A percentile compares a stretch with the other conserved stretches of the same genome.
phyloP scores from a whole-genome alignment of 768 basidiomycete genomes.

The Podaxis sp. region DNA sequence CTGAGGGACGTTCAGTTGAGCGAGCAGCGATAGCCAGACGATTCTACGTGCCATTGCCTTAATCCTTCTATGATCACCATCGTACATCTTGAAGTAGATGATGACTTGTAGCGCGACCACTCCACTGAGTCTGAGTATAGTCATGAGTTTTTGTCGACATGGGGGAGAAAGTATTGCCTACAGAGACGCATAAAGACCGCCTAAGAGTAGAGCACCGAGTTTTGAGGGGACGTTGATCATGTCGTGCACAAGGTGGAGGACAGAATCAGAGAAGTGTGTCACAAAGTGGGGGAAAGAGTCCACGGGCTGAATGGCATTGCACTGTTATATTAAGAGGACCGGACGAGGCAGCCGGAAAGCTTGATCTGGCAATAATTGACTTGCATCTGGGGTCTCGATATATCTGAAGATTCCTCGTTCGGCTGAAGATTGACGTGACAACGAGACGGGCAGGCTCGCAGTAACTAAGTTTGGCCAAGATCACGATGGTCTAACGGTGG shows the following conservation, averaged over 20 bases:
- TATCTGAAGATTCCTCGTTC: neutral
- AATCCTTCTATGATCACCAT: conserved; percentile 23
- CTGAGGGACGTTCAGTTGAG: conserved; percentile 18
- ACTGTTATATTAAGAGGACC: neutral
- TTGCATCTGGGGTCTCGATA: neutral
- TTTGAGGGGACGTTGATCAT: conserved; percentile 33
- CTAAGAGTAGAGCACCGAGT: conserved; percentile 39
- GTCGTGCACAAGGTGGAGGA: neutral
- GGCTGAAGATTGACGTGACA: neutral
- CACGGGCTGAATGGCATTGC: neutral
- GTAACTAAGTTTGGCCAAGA: neutral
- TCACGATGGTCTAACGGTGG: neutral
- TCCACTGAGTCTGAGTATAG: conserved; percentile 26
- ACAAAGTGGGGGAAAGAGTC: neutral
- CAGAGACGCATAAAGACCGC: conserved; percentile 37
- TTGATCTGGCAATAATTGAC: conserved; percentile 1
- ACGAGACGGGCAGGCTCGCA: neutral
- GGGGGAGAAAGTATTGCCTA: conserved; percentile 19
- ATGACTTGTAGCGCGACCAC: conserved; percentile 33
- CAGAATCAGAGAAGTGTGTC: neutral
- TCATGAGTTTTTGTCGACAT: neutral
- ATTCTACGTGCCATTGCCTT: conserved; percentile 29
- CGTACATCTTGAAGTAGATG: conserved; percentile 35
- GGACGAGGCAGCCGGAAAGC: neutral
- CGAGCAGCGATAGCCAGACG: neutral